Evolutionary conservation across 306 rosid species (phyloP), one percentile per base, ranked within the genome.

Genomic region (Citrullus mucosospermus): DNA sequence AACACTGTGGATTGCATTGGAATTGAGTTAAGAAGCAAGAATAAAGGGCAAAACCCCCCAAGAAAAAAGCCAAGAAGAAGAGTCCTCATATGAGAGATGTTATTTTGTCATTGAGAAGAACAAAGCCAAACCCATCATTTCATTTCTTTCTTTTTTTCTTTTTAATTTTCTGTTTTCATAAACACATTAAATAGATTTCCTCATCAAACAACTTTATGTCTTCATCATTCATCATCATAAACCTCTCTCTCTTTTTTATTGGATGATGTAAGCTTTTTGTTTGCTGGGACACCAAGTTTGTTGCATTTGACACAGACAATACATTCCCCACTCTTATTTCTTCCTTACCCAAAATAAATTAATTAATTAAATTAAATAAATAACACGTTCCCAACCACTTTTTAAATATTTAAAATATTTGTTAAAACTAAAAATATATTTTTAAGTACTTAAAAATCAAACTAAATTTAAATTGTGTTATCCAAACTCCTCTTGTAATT

Each of bases 131-230:
- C 82, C 86, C 92, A 91, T 86, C 87, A 88, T 91, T 65, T 90
- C 87, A 78, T 51, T 44, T 38, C 72, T 51, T 28, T 28, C 0
- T 61, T 6, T 46, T 25, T 25, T 25, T 25, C 28, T 25, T 25
- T 25, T 25, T 25, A 25, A 7, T 60, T 55, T 18, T 17, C 8
- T 6, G 0, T 62, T 86, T n/a, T 43, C 9, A 25, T 25, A 48
- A 6, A 72, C 38, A 20, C 5, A 67, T 67, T 70, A 13, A 70
- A 44, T 46, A 71, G 58, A 72, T 86, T 88, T 79, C 86, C 65
- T 85, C 41, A 41, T 85, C 86, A 80, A 84, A 83, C 57, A 69
- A 69, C 97, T 91, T 93, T 90, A 90, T 91, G 96, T 91, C 96
- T 83, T 88, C 84, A 85, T 92, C 96, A 85, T 44, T 85, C 91